phyloP scores from a whole-genome alignment of 1,284 basidiomycete genomes.

The Melampsora larici-populina region DNA sequence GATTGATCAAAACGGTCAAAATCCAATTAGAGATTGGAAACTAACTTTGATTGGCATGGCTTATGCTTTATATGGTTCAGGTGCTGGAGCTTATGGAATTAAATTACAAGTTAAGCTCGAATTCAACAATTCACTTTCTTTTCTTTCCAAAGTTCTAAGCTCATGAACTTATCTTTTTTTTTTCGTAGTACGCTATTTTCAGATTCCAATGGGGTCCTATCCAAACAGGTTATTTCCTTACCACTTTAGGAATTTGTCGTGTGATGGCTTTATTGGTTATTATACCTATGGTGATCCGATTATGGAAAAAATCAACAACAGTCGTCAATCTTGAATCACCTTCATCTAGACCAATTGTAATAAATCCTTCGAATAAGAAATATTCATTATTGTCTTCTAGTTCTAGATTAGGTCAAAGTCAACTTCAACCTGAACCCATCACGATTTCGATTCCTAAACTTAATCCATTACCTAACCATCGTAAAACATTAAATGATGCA shows the following conservation, averaged over 20 bases:
- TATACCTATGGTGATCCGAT: slow-evolving; percentile 45
- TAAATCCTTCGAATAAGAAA: neutral
- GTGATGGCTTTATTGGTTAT: slow-evolving; percentile 46
- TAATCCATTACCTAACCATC: neutral
- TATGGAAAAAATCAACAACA: neutral
- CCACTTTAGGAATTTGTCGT: slow-evolving; percentile 45
- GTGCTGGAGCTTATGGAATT: neutral
- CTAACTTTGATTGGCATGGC: neutral
- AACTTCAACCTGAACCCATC: neutral
- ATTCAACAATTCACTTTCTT: neutral
- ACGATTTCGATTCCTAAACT: neutral
- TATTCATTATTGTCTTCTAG: neutral
- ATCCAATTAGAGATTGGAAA: neutral
- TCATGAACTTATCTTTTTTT: neutral
- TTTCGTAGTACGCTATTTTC: slow-evolving; percentile 14
- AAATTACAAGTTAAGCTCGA: neutral
- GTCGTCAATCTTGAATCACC: neutral
- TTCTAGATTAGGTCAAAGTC: neutral
- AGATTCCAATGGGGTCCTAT: slow-evolving; percentile 45
- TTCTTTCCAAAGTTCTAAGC: neutral
- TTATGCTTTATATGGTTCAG: neutral
- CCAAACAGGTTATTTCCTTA: slow-evolving; percentile 47
- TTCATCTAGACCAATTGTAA: neutral
- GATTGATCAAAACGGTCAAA: neutral
- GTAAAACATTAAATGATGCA: neutral